Conservation (phyloP, 2,329 filamentous ascomycete species). For the Fusarium cicatricum region DNA sequence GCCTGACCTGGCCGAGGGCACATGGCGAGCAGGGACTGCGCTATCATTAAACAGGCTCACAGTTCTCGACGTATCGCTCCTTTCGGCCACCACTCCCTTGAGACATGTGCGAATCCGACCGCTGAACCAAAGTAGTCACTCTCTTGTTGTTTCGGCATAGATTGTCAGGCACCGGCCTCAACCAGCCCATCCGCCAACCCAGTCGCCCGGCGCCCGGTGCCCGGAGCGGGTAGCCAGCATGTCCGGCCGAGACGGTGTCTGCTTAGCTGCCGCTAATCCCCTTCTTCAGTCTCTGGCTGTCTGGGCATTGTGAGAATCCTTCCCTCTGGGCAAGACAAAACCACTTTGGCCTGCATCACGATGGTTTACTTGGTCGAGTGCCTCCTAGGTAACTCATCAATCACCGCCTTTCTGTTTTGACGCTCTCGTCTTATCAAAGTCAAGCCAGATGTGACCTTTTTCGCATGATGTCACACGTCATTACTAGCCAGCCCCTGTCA, state of each 20-base stretch:
- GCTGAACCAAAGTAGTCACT: not conserved
- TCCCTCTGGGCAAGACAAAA: not conserved
- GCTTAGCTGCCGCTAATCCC: constrained; percentile 8
- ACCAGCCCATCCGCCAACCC: constrained; percentile 31
- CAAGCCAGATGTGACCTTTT: constrained; percentile 1
- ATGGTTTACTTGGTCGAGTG: not conserved
- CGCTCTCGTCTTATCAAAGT: not conserved
- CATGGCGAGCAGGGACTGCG: constrained; percentile 23
- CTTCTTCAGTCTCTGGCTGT: not conserved
- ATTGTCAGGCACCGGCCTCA: constrained; percentile 32
- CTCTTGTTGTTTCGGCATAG: constrained; percentile 23
- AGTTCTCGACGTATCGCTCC: not conserved
- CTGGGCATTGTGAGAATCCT: no score
- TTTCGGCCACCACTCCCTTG: constrained; percentile 4
- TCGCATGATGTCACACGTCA: constrained; percentile 3
- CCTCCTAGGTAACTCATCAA: not conserved
- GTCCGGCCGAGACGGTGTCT: constrained; percentile 13
- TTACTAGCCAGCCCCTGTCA: not conserved
- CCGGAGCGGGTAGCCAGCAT: constrained; percentile 22
- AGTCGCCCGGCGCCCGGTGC: constrained; percentile 27
- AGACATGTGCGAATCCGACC: not conserved
- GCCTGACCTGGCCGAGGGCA: constrained; percentile 8
- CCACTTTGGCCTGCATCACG: not conserved
- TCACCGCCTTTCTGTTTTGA: constrained; percentile 17
- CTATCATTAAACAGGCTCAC: no score